Conservation (phyloP, 129 eudicot genomes). For the Erigeron canadensis region DNA sequence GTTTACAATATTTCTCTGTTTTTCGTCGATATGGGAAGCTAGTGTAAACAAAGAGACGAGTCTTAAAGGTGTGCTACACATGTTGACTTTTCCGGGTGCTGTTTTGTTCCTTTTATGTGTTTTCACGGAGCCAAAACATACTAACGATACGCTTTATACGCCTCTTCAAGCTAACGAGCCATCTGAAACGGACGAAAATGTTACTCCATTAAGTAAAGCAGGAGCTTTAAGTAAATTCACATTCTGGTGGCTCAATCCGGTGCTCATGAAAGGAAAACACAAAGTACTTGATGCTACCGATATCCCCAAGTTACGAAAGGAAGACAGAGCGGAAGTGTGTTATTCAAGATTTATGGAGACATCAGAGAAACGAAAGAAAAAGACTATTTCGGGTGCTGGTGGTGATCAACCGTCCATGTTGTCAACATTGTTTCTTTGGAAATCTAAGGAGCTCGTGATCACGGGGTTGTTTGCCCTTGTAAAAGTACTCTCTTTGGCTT, state of each 20-base stretch:
- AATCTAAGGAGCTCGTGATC: constrained; percentile 39
- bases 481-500: constrained; percentile 49
- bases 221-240: constrained; percentile 46
- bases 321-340: constrained; percentile 46
- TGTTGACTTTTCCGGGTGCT: constrained; percentile 34
- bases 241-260: constrained; percentile 68
- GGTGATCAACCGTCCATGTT: constrained; percentile 32
- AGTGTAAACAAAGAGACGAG: too few relatives aligned
- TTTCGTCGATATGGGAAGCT: too few relatives aligned
- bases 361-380: constrained; percentile 28
- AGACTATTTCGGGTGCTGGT: constrained; percentile 7
- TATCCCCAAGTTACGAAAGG: constrained; percentile 43
- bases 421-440: constrained; percentile 48
- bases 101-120: constrained; percentile 28
- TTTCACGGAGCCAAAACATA: constrained; percentile 10
- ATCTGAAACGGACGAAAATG: constrained; percentile 21
- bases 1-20: too few relatives aligned
- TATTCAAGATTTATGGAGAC: constrained; percentile 45
- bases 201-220: constrained; percentile 48
- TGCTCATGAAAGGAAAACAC: constrained; percentile 46
- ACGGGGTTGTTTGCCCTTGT: constrained; percentile 56
- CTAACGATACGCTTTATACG: constrained; percentile 21
- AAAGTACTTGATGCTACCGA: constrained; percentile 54
- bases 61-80: too few relatives aligned
- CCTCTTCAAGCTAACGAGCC: constrained; percentile 36